Conservation (phyloP, 2,329 filamentous ascomycete genomes). For the Calonectria pseudoturangicola region DNA sequence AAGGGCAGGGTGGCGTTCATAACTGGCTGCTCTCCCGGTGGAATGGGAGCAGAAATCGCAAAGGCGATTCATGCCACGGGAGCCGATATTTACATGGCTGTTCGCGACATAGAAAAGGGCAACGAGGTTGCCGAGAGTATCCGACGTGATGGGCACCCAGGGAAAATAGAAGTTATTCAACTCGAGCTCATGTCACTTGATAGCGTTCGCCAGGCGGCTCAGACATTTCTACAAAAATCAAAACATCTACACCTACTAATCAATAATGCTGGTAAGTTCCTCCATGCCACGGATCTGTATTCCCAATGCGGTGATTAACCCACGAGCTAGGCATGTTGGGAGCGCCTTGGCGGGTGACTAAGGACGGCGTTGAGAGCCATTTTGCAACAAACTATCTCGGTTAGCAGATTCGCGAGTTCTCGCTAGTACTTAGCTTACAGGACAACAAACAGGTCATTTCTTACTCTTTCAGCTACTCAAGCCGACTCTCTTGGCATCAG, state of each 20-base stretch:
- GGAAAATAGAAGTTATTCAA: constrained; percentile 24
- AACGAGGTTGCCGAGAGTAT: constrained; percentile 8
- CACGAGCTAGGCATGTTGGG: constrained; percentile 5
- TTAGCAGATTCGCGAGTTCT: not conserved
- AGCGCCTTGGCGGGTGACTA: not conserved
- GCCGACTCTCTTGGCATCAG: not conserved
- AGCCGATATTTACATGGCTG: constrained; percentile 16
- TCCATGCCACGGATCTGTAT: not conserved
- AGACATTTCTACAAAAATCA: not conserved
- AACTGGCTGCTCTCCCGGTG: constrained; percentile 28
- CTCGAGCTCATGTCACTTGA: constrained; percentile 18
- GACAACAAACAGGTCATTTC: constrained; percentile 5
- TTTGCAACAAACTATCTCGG: constrained; percentile 27
- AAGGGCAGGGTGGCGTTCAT: constrained; percentile 10
- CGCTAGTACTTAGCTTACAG: fast-evolving
- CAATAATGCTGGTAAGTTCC: constrained; percentile 14
- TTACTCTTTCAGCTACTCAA: constrained; percentile 24
- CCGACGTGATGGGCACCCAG: not conserved
- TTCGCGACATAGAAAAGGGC: constrained; percentile 2
- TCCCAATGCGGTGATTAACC: not conserved
- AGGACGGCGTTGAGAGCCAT: constrained; percentile 17
- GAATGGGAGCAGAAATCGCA: constrained; percentile 14
- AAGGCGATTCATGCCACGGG: constrained; percentile 13
- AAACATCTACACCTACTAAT: constrained; percentile 2
- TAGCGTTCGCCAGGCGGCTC: constrained; percentile 17